phyloP scores from a whole-genome alignment of 306 rosid genomes.

The Dryas alaskensis region DNA sequence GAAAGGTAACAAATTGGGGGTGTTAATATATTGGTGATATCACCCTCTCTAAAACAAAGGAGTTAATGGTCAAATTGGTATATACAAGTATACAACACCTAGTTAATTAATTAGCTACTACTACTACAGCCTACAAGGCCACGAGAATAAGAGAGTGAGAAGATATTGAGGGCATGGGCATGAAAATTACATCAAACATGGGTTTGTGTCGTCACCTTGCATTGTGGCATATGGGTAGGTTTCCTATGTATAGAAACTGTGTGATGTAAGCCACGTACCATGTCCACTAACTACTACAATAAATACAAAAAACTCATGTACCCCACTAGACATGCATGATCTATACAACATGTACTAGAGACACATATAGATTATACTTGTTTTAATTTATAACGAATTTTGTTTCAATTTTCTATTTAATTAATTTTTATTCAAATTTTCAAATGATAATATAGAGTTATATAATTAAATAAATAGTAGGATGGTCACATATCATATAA shows the following conservation, averaged over 20 bases:
- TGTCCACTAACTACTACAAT: conserved; percentile 21
- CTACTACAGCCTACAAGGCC: background rate
- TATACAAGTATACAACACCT: background rate
- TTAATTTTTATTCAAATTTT: no score
- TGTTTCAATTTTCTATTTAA: no score
- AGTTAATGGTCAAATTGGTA: background rate
- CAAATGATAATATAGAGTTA: no score
- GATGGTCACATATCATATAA: no score
- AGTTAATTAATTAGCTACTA: background rate
- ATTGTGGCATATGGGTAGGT: conserved; percentile 32
- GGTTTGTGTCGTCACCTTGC: conserved; percentile 28
- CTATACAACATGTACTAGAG: no score
- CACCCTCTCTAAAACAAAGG: background rate
- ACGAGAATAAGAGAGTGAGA: background rate
- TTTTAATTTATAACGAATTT: no score
- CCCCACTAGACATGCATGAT: background rate
- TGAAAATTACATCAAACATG: conserved; percentile 31
- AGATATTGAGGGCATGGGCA: conserved; percentile 16
- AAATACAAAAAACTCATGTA: conserved; percentile 7
- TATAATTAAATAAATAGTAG: no score
- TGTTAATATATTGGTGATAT: no score
- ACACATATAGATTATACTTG: background rate
- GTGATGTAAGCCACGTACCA: conserved; percentile 39
- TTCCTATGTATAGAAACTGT: conserved; percentile 20
- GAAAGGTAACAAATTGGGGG: no score